Evolutionary conservation across 495 filamentous ascomycete species (phyloP).

Genomic region (Hypomontagnella submonticulosa): DNA sequence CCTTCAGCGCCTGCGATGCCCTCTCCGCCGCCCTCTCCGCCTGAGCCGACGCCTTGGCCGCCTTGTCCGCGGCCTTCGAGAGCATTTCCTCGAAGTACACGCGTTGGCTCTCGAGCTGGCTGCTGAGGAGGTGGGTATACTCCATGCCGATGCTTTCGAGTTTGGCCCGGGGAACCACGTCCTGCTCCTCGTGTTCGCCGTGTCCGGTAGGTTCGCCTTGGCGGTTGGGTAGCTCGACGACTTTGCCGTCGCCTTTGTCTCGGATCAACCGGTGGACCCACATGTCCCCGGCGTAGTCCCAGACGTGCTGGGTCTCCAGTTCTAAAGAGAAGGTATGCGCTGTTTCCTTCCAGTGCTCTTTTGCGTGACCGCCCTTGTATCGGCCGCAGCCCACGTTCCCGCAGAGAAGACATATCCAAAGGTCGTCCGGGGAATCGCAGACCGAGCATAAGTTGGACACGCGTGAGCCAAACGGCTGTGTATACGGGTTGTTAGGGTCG

Average conservation of each 20-base stretch:
- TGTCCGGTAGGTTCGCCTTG: conserved; percentile 38
- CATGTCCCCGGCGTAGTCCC: conserved; percentile 94
- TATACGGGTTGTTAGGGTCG: conserved; percentile 55
- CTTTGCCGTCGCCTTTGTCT: conserved; percentile 88
- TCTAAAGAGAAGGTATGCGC: conserved; percentile 93
- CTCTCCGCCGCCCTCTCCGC: conserved; percentile 70
- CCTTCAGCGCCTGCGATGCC: conserved; percentile 62
- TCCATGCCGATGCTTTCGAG: conserved; percentile 91
- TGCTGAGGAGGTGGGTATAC: conserved; percentile 92
- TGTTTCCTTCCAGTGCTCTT: conserved; percentile 90
- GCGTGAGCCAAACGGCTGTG: conserved; percentile 62
- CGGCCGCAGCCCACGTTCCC: conserved; percentile 92
- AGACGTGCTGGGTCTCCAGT: conserved; percentile 90
- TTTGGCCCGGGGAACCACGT: conserved; percentile 89
- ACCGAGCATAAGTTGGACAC: conserved; percentile 70
- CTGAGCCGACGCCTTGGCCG: conserved; percentile 72
- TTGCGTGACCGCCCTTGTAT: conserved; percentile 93
- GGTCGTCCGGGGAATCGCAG: conserved; percentile 80
- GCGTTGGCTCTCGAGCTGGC: conserved; percentile 90
- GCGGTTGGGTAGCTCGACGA: conserved; percentile 78
- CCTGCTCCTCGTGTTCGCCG: conserved; percentile 57
- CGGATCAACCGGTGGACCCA: conserved; percentile 97
- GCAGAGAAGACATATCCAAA: conserved; percentile 96
- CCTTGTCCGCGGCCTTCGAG: conserved; percentile 91
- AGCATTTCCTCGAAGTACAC: conserved; percentile 95